Conservation (phyloP, 495 filamentous ascomycete species). For the Xanthoparmelia taractica region DNA sequence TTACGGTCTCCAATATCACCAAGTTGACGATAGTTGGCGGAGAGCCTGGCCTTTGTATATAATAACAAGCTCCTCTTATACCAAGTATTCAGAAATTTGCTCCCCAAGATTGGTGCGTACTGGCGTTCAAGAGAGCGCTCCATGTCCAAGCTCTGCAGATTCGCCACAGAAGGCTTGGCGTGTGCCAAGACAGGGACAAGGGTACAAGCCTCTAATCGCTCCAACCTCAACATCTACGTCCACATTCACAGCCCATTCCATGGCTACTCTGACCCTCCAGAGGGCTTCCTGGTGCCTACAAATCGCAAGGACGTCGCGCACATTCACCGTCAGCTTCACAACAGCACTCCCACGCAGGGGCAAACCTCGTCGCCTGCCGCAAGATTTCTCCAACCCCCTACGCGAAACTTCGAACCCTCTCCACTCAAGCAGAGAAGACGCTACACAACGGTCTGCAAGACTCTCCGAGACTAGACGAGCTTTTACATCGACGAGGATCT, state of each 20-base stretch:
- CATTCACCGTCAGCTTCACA: conserved; percentile 25
- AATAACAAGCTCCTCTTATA: neutral
- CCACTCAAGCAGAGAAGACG: conserved; percentile 10
- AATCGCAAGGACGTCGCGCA: conserved; percentile 23
- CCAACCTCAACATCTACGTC: neutral
- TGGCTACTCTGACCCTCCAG: conserved; percentile 26
- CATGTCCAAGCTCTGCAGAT: neutral
- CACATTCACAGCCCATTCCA: neutral
- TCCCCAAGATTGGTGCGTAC: neutral
- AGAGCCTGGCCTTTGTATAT: neutral
- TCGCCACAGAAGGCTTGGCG: conserved; percentile 11
- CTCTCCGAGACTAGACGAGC: conserved; percentile 15
- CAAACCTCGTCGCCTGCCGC: conserved; percentile 14
- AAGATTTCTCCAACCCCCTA: conserved; percentile 13
- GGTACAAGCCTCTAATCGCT: neutral
- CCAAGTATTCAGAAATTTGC: too few species aligned
- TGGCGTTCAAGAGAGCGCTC: neutral
- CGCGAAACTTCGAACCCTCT: conserved; percentile 9
- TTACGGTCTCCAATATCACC: neutral
- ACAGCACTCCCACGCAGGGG: conserved; percentile 23
- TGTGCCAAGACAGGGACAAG: neutral
- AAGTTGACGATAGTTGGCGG: neutral
- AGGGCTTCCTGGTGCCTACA: conserved; percentile 27
- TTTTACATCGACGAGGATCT: conserved; percentile 19
- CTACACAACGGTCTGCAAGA: conserved; percentile 6